These are phyloP conservation scores for Uronychia setigera DNA, from an alignment of 73 alveolate genomes.

Conservation along the genomic window DNA sequence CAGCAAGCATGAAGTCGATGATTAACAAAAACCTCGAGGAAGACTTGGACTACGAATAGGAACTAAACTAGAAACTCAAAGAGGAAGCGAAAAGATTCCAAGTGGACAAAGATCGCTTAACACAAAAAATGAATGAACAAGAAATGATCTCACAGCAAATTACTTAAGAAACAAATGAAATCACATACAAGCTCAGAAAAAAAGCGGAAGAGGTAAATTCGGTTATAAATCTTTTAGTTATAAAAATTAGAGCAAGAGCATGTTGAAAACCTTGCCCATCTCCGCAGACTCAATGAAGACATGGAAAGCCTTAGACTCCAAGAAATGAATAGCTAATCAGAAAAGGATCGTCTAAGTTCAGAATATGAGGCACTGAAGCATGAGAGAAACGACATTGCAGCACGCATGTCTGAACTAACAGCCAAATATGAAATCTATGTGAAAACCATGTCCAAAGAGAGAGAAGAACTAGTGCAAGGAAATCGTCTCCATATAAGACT, in stretches of 20 bases:
- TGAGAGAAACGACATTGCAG: conserved; percentile 44
- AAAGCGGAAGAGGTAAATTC: conserved; percentile 45
- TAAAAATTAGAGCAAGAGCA: conserved; percentile 64
- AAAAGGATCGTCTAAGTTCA: conserved; percentile 45
- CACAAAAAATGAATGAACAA: conserved; percentile 52
- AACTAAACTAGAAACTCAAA: conserved; percentile 46
- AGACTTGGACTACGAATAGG: conserved; percentile 62
- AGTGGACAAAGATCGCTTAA: conserved; percentile 45
- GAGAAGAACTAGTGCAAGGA: conserved; percentile 15
- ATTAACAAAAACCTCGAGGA: conserved; percentile 57
- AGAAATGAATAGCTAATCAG: conserved; percentile 30
- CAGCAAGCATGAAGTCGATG: conserved; percentile 34
- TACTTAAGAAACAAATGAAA: conserved; percentile 39
- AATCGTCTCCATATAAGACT: conserved; percentile 40
- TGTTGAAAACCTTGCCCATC: conserved; percentile 26
- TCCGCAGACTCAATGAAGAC: conserved; percentile 35
- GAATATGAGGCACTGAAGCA: conserved; percentile 50
- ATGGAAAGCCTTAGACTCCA: conserved; percentile 32
- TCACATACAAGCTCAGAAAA: conserved; percentile 27
- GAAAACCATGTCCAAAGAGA: conserved; percentile 37
- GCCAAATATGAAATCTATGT: conserved; percentile 43
- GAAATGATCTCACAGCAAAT: conserved; percentile 37
- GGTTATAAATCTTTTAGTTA: not conserved
- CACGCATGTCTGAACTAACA: conserved; percentile 48
- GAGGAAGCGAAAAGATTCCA: conserved; percentile 47